Evolutionary conservation across 345 rosid species (phyloP).

Genomic region (Eucalyptus polybractea): DNA sequence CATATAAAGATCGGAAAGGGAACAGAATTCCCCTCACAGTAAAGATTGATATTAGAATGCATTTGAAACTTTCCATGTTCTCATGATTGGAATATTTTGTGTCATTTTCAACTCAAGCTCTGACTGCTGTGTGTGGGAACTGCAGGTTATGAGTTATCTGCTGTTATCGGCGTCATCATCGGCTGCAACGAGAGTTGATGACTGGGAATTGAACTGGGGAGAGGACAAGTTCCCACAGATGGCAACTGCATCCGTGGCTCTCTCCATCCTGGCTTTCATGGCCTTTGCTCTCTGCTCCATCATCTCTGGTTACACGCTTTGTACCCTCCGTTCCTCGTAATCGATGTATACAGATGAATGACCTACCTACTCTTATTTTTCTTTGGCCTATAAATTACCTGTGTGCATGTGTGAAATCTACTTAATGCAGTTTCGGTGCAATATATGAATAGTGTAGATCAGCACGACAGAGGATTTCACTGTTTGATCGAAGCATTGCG

Average conservation of each 20-base stretch:
- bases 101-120: neutral
- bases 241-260: conserved; percentile 59
- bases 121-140: neutral
- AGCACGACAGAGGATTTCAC: neutral
- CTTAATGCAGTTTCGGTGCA: neutral
- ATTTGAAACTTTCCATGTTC: neutral
- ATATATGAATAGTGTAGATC: neutral
- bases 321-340: conserved; percentile 21
- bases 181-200: conserved; percentile 67
- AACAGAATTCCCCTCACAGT: neutral
- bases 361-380: neutral
- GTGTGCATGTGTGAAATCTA: neutral
- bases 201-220: conserved; percentile 86
- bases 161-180: conserved; percentile 80
- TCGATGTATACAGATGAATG: neutral
- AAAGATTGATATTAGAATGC: neutral
- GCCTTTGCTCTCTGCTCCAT: conserved; percentile 66
- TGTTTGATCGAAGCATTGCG: neutral
- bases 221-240: conserved; percentile 66
- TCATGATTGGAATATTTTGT: neutral
- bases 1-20: neutral
- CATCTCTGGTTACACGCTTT: conserved; percentile 55
- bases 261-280: conserved; percentile 54
- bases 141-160: conserved; percentile 68
- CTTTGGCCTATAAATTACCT: neutral